Percentiles rank a stretch among this genome's conserved stretches.
Evolutionary conservation across 2,329 filamentous ascomycete species (phyloP).

Genomic region (Trichoderma sp.): DNA sequence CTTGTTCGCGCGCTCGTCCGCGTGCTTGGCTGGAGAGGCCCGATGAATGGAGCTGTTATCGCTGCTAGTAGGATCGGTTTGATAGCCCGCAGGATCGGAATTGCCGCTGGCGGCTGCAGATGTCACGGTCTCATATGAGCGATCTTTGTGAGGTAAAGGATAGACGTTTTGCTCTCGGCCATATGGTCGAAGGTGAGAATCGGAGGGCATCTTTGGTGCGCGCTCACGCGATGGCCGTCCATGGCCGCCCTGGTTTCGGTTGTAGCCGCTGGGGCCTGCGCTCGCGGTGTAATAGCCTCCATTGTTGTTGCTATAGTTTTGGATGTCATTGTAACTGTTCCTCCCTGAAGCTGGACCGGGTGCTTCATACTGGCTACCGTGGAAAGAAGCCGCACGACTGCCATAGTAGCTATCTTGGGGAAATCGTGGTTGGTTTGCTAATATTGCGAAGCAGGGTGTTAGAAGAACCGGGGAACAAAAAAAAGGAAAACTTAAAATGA

Average conservation of each 20-base stretch:
- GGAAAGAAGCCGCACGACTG: slow-evolving; percentile 45
- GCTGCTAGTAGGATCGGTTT: slow-evolving; percentile 82
- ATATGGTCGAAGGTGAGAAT: slow-evolving; percentile 46
- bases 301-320: slow-evolving; percentile 19
- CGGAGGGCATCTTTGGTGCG: slow-evolving; percentile 48
- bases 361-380: slow-evolving; percentile 46
- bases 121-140: slow-evolving; percentile 84
- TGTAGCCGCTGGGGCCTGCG: slow-evolving; percentile 30
- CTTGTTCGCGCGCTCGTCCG: slow-evolving; percentile 60
- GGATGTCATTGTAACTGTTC: slow-evolving; percentile 48
- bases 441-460: neutral
- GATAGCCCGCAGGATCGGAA: slow-evolving; percentile 75
- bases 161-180: slow-evolving; percentile 51
- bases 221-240: slow-evolving; percentile 30
- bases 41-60: slow-evolving; percentile 91
- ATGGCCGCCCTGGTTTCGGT: slow-evolving; percentile 32
- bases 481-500: slow-evolving; percentile 27
- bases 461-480: slow-evolving; percentile 14
- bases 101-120: slow-evolving; percentile 74
- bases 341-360: slow-evolving; percentile 40
- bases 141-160: slow-evolving; percentile 65
- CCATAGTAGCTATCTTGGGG: slow-evolving; percentile 57
- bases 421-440: slow-evolving; percentile 45
- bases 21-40: slow-evolving; percentile 57
- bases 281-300: slow-evolving; percentile 39